A percentile compares a stretch with the other conserved stretches of the same genome.
phyloP scores from a whole-genome alignment of 371 early-diverging fungal species.

The Zopfochytrium polystomum region DNA sequence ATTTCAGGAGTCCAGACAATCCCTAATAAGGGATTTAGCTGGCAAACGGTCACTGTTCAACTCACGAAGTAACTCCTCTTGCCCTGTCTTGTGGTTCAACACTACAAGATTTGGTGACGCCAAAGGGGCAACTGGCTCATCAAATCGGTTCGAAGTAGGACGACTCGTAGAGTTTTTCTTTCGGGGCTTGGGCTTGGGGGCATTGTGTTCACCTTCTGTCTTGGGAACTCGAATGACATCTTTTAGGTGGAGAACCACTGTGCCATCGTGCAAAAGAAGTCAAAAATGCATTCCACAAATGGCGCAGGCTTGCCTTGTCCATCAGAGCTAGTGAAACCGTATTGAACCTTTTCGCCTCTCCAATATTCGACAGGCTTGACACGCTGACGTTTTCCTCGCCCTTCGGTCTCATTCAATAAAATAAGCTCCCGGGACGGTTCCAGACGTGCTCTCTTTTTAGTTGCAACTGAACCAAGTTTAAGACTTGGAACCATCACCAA shows the following conservation, averaged over 20 bases:
- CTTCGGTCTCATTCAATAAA: not conserved
- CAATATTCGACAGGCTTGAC: constrained; percentile 9
- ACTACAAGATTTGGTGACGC: constrained; percentile 5
- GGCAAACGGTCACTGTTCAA: not conserved
- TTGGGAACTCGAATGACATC: not conserved
- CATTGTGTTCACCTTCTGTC: not conserved
- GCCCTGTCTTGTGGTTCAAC: constrained; percentile 2
- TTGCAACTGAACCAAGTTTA: too few relatives aligned
- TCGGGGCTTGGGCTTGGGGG: not conserved
- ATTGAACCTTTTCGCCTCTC: constrained; percentile 4
- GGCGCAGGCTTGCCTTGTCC: not conserved
- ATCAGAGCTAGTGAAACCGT: not conserved
- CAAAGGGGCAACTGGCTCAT: not conserved
- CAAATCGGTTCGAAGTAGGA: too few relatives aligned
- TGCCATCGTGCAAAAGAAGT: not conserved
- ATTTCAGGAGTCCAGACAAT: constrained; percentile 35
- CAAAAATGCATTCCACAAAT: not conserved
- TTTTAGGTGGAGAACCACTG: not conserved
- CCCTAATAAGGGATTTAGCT: not conserved
- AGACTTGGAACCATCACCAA: too few relatives aligned
- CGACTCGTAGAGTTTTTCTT: too few relatives aligned
- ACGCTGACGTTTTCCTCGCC: not conserved
- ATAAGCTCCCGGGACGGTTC: too few relatives aligned
- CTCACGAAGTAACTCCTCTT: not conserved
- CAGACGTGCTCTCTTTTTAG: too few relatives aligned